These are phyloP conservation scores for Talaromyces pinophilus DNA, from an alignment of 2,329 filamentous ascomycete genomes.

Conservation along the genomic window DNA sequence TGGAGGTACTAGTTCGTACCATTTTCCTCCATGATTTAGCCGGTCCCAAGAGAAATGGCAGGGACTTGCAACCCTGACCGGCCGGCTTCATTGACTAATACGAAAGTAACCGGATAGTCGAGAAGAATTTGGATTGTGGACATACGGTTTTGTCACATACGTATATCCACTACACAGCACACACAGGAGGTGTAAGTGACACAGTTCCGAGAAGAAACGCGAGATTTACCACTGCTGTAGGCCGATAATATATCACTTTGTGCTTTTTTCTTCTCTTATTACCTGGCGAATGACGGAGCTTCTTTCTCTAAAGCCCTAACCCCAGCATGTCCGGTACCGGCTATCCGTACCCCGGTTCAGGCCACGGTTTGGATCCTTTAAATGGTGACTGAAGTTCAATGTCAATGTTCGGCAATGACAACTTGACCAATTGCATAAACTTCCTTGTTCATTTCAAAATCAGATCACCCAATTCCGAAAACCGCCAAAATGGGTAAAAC, in stretches of 20 bases:
- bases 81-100: background rate
- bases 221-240: background rate
- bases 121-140: background rate
- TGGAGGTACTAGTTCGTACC: slow-evolving; percentile 27
- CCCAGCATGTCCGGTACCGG: background rate
- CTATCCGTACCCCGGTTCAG: background rate
- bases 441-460: background rate
- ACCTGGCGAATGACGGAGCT: background rate
- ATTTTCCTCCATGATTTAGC: slow-evolving; percentile 69
- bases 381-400: background rate
- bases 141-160: background rate
- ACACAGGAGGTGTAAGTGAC: background rate
- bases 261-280: background rate
- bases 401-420: too few relatives aligned
- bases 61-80: too few relatives aligned
- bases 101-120: background rate
- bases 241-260: background rate
- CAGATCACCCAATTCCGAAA: background rate
- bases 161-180: background rate
- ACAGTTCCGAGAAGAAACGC: background rate
- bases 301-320: background rate
- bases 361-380: background rate
- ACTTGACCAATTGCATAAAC: background rate
- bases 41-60: too few relatives aligned
- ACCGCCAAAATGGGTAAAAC: slow-evolving; percentile 26